Evolutionary conservation across 1,139 yeast genomes (phyloP).

Genomic region (Hanseniaspora gamundiae): DNA sequence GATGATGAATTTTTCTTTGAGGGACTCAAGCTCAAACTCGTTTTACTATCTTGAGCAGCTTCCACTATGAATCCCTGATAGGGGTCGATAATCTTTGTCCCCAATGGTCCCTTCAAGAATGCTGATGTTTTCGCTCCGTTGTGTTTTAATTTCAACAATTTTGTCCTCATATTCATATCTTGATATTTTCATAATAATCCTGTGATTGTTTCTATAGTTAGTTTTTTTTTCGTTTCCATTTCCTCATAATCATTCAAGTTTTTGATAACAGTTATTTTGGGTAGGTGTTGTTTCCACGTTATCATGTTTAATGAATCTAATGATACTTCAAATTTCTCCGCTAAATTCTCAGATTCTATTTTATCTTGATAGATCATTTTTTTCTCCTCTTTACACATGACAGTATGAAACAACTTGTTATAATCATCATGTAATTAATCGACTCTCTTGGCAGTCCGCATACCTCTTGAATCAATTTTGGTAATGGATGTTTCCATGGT

Average conservation of each 20-base stretch:
- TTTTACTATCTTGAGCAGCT: neutral
- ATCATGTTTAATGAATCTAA: constrained; percentile 32
- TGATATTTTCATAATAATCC: constrained; percentile 37
- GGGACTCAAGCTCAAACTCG: neutral
- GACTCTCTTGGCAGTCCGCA: constrained; percentile 1
- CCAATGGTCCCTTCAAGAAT: neutral
- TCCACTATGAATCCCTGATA: neutral
- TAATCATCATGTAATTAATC: constrained; percentile 38
- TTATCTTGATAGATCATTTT: constrained; percentile 50
- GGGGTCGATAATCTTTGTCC: neutral
- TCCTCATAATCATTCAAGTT: constrained; percentile 38
- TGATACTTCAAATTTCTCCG: constrained; percentile 21
- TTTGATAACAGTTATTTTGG: constrained; percentile 40
- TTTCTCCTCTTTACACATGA: constrained; percentile 57
- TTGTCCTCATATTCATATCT: constrained; percentile 26
- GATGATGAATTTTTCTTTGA: constrained; percentile 10
- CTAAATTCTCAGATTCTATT: constrained; percentile 37
- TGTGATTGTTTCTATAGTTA: constrained; percentile 42
- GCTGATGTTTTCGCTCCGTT: constrained; percentile 9
- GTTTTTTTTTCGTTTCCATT: constrained; percentile 34
- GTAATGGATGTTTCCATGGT: neutral
- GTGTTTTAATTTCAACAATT: constrained; percentile 11
- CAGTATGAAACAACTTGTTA: constrained; percentile 41
- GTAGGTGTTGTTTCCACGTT: constrained; percentile 45
- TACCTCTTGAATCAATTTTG: neutral